Conservation (phyloP, 169 alveolate species). For the Babesia microti region DNA sequence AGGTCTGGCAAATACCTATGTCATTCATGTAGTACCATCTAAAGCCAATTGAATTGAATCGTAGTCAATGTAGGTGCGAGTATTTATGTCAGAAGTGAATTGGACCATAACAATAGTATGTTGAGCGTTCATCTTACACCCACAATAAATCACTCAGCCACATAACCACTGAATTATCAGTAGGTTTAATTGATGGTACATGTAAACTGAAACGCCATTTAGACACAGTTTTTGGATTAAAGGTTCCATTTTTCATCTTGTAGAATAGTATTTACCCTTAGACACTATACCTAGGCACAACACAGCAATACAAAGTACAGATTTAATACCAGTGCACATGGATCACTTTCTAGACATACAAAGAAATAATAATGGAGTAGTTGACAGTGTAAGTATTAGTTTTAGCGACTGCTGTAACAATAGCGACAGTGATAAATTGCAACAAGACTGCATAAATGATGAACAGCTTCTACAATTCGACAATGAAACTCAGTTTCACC, state of each 20-base stretch:
- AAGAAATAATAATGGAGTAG: no score
- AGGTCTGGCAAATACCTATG: conserved; percentile 33
- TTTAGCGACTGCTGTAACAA: no score
- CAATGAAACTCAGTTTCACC: no score
- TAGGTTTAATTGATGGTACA: conserved; percentile 5
- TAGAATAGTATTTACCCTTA: background rate
- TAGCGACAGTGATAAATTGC: no score
- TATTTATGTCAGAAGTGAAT: conserved; percentile 25
- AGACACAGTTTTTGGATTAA: conserved; percentile 2
- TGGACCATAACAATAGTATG: conserved; percentile 38
- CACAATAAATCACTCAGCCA: no score
- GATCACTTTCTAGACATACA: no score
- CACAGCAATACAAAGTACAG: no score
- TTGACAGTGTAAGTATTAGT: no score
- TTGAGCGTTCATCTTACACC: conserved; percentile 18
- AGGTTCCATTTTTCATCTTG: conserved; percentile 1
- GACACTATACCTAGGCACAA: conserved; percentile 20
- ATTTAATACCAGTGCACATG: no score
- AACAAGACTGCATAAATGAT: no score
- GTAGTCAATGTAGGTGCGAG: conserved; percentile 36
- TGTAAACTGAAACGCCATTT: background rate
- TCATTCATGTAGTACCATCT: conserved; percentile 10
- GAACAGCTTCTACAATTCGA: no score
- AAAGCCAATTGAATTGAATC: conserved; percentile 32
- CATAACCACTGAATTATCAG: no score